These are phyloP conservation scores for Hypoxylon lenormandii DNA, from an alignment of 495 filamentous ascomycete genomes.

Conservation along the genomic window DNA sequence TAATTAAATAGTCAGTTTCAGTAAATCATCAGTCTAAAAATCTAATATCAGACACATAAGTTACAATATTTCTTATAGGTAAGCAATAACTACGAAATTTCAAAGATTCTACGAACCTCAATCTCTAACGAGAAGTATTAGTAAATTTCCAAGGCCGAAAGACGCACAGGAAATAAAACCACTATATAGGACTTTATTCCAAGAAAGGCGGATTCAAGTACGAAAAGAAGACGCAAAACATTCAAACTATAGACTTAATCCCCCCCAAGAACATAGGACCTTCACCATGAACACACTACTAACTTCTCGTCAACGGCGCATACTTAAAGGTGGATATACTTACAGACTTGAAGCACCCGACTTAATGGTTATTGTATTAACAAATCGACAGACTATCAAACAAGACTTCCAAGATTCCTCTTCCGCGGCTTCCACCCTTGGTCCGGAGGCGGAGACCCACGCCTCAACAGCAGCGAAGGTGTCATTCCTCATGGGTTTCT, in stretches of 20 bases:
- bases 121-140: no score
- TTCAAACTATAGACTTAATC: no score
- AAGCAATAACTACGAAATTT: no score
- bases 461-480: constrained; percentile 16
- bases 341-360: neutral
- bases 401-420: constrained; percentile 19
- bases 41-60: neutral
- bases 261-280: no score
- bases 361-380: neutral
- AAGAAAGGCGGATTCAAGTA: no score
- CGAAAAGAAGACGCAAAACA: no score
- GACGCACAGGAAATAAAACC: no score
- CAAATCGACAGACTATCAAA: constrained; percentile 3
- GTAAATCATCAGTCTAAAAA: neutral
- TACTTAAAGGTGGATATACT: constrained; percentile 21
- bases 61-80: no score
- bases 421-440: constrained; percentile 15
- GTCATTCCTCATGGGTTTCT: constrained; percentile 26
- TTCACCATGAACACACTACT: neutral
- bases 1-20: neutral
- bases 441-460: constrained; percentile 21
- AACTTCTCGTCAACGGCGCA: neutral
- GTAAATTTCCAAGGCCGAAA: no score
- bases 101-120: no score
- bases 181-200: no score